phyloP scores from a whole-genome alignment of 495 filamentous ascomycete species.

The Mycothermus thermophilus region DNA sequence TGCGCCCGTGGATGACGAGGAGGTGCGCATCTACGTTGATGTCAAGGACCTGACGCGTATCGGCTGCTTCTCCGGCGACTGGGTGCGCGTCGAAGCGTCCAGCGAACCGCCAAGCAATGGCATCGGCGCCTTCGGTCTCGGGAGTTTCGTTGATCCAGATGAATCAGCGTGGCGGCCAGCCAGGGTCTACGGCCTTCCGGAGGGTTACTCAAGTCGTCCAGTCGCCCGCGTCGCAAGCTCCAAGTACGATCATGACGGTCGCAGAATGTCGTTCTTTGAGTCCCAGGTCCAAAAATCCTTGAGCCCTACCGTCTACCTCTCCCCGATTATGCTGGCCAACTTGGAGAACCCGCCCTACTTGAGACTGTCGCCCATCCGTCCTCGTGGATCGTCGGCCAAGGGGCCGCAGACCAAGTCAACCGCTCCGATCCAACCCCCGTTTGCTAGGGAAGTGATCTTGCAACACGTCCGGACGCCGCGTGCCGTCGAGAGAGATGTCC shows the following conservation, averaged over 20 bases:
- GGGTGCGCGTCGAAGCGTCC: slow-evolving; percentile 73
- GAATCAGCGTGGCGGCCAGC: slow-evolving; percentile 54
- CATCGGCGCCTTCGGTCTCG: slow-evolving; percentile 41
- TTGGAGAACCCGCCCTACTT: slow-evolving; percentile 64
- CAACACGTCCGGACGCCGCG: slow-evolving; percentile 79
- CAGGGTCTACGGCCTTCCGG: slow-evolving; percentile 75
- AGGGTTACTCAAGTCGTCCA: slow-evolving; percentile 43
- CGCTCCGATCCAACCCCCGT: slow-evolving; percentile 52
- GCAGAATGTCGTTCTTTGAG: slow-evolving; percentile 41
- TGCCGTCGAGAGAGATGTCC: slow-evolving; percentile 68
- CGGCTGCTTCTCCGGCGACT: slow-evolving; percentile 93
- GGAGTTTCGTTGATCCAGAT: slow-evolving; percentile 35
- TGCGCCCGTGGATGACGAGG: slow-evolving; percentile 60
- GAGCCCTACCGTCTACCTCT: slow-evolving; percentile 56
- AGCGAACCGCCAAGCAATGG: slow-evolving; percentile 49
- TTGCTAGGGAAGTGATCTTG: slow-evolving; percentile 83
- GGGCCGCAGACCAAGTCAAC: slow-evolving; percentile 34
- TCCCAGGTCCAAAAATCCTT: slow-evolving; percentile 36
- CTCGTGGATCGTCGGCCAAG: slow-evolving; percentile 21
- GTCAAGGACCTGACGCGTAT: slow-evolving; percentile 71
- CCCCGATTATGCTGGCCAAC: slow-evolving; percentile 76
- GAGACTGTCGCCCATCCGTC: slow-evolving; percentile 48
- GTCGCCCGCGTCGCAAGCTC: slow-evolving; percentile 38
- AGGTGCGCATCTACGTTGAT: slow-evolving; percentile 79
- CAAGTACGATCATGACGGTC: slow-evolving; percentile 26